phyloP scores from a whole-genome alignment of 2,329 filamentous ascomycete species.

The Colletotrichum chlorophyti region DNA sequence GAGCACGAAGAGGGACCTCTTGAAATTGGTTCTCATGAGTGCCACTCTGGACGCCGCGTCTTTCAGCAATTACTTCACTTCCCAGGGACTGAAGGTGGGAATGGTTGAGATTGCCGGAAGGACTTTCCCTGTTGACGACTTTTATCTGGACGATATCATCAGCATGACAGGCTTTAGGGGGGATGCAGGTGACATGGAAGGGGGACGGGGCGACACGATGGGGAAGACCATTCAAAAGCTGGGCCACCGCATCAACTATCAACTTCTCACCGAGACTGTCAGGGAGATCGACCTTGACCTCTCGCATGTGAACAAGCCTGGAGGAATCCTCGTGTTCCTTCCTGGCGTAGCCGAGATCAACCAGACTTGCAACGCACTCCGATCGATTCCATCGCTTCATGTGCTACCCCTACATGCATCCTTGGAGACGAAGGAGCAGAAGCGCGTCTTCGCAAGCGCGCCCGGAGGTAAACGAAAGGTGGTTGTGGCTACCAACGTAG shows the following conservation, averaged over 20 bases:
- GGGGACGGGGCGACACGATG: constrained; percentile 58
- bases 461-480: constrained; percentile 87
- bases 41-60: constrained; percentile 89
- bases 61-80: constrained; percentile 84
- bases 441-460: constrained; percentile 79
- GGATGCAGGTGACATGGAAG: constrained; percentile 54
- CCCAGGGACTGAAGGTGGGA: constrained; percentile 72
- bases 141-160: constrained; percentile 88
- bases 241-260: constrained; percentile 90
- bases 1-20: constrained; percentile 73
- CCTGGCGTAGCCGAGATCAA: constrained; percentile 93
- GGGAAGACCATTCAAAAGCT: constrained; percentile 75
- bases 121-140: constrained; percentile 89
- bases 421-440: constrained; percentile 86
- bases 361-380: constrained; percentile 74
- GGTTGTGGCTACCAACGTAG: constrained; percentile 94
- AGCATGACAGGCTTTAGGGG: constrained; percentile 75
- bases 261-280: constrained; percentile 81
- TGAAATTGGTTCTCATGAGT: constrained; percentile 95
- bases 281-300: constrained; percentile 82
- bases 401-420: constrained; percentile 92
- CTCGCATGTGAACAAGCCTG: constrained; percentile 67
- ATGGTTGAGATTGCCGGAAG: constrained; percentile 86
- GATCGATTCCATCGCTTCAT: constrained; percentile 68
- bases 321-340: constrained; percentile 94